phyloP scores from a whole-genome alignment of 768 basidiomycete species.

The Boletus patriciae region DNA sequence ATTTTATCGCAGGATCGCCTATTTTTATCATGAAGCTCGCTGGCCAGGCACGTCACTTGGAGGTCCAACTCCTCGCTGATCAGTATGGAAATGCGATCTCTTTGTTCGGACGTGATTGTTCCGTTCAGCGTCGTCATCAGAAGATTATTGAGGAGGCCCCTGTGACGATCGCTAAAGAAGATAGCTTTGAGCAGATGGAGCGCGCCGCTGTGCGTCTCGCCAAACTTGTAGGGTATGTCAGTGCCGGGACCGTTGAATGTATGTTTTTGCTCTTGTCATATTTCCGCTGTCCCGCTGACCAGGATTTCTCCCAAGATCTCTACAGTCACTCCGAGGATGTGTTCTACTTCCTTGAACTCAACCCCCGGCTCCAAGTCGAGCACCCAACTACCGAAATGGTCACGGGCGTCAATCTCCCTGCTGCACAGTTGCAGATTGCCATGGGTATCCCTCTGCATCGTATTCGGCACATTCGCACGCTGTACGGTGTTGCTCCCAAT shows the following conservation, averaged over 20 bases:
- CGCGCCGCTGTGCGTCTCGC: conserved; percentile 99
- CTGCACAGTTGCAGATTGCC: conserved; percentile 94
- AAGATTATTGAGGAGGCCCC: conserved; percentile 99
- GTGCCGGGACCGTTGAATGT: conserved; percentile 99
- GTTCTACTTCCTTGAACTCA: conserved; percentile 98
- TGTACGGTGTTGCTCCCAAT: conserved; percentile 93
- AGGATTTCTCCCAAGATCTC: conserved; percentile 57
- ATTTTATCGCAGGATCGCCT: conserved; percentile 70
- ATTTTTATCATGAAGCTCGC: conserved; percentile 99
- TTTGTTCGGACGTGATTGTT: conserved; percentile 98
- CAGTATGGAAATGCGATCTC: conserved; percentile 99
- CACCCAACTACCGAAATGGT: conserved; percentile 99
- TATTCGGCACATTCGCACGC: conserved; percentile 91
- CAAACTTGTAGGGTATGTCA: conserved; percentile 98
- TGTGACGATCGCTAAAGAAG: conserved; percentile 91
- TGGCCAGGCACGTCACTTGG: conserved; percentile 94
- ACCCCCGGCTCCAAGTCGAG: conserved; percentile 99
- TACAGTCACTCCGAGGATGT: conserved; percentile 92
- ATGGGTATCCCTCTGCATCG: conserved; percentile 98
- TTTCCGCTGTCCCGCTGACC: background rate
- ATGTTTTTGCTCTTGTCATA: conserved; percentile 10
- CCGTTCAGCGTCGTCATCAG: conserved; percentile 98
- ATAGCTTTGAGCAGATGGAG: conserved; percentile 96
- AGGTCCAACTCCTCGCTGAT: conserved; percentile 97
- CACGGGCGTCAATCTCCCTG: conserved; percentile 96